Evolutionary conservation across 805 yeast species (phyloP).

Genomic region (Candida tammaniensis): DNA sequence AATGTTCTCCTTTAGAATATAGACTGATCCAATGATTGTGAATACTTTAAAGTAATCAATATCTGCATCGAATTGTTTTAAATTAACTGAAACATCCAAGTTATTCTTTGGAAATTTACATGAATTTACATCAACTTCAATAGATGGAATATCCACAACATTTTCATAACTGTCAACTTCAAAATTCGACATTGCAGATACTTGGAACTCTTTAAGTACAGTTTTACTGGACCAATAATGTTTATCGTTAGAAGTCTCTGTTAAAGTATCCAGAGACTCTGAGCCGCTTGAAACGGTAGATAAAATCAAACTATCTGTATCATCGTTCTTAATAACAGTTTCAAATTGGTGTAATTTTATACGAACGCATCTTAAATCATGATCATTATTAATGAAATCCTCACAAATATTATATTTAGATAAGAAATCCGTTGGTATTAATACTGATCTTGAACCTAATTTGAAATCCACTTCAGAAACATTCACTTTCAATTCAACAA

Average conservation of each 20-base stretch:
- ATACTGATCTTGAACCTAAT: conserved; percentile 39
- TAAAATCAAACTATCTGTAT: too few species aligned
- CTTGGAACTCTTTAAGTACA: too few species aligned
- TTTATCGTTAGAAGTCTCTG: too few species aligned
- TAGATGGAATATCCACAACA: conserved; percentile 21
- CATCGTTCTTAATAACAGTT: conserved; percentile 8
- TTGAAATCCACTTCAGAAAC: conserved; percentile 17
- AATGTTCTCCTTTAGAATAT: conserved; percentile 28
- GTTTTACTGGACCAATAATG: too few species aligned
- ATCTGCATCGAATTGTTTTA: conserved; percentile 17
- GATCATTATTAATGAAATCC: conserved; percentile 8
- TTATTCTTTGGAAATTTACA: conserved; percentile 8
- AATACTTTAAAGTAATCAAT: conserved; percentile 32
- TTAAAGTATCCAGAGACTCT: too few species aligned
- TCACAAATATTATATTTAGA: not conserved
- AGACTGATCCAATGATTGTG: conserved; percentile 30
- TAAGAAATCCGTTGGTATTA: conserved; percentile 25
- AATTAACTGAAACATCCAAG: conserved; percentile 13
- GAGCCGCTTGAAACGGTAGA: too few species aligned
- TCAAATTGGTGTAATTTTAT: conserved; percentile 12
- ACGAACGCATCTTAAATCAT: conserved; percentile 19
- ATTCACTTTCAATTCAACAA: conserved; percentile 21
- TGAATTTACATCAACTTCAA: conserved; percentile 4
- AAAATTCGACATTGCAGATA: too few species aligned
- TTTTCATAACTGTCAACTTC: conserved; percentile 9